A percentile compares a stretch with the other conserved stretches of the same genome.
Evolutionary conservation across 2,329 filamentous ascomycete genomes (phyloP).

Genomic region (Alternaria ethzedia): DNA sequence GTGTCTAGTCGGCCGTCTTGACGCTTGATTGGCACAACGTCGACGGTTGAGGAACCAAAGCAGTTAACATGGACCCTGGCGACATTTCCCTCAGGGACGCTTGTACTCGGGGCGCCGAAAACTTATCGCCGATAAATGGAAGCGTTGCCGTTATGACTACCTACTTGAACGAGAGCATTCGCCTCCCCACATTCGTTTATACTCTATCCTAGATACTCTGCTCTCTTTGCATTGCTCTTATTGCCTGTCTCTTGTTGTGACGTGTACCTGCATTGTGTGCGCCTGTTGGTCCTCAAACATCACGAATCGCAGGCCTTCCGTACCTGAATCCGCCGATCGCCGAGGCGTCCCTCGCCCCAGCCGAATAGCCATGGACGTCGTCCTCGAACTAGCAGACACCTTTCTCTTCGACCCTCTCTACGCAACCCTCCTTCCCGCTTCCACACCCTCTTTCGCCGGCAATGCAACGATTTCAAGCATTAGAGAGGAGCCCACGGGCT

Average conservation of each 20-base stretch:
- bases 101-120: constrained; percentile 12
- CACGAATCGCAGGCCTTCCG: constrained; percentile 27
- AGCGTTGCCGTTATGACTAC: constrained; percentile 7
- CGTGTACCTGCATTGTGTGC: constrained; percentile 1
- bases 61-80: constrained; percentile 1
- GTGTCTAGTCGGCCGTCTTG: background rate
- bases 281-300: constrained; percentile 3
- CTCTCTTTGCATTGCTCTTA: background rate
- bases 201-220: background rate
- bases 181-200: constrained; percentile 9
- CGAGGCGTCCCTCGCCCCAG: constrained; percentile 14
- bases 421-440: constrained; percentile 68
- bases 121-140: constrained; percentile 15
- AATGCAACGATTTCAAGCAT: constrained; percentile 65
- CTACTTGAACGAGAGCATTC: constrained; percentile 10
- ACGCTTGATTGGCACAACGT: constrained; percentile 10
- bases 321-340: constrained; percentile 24
- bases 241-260: background rate
- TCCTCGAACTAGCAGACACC: constrained; percentile 84
- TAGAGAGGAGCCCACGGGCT: constrained; percentile 46
- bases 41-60: background rate
- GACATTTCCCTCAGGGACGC: background rate
- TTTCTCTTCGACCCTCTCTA: constrained; percentile 82
- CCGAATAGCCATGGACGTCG: constrained; percentile 76
- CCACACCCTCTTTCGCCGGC: constrained; percentile 54